phyloP scores from a whole-genome alignment of 805 yeast genomes.

The Candida hungchunana region DNA sequence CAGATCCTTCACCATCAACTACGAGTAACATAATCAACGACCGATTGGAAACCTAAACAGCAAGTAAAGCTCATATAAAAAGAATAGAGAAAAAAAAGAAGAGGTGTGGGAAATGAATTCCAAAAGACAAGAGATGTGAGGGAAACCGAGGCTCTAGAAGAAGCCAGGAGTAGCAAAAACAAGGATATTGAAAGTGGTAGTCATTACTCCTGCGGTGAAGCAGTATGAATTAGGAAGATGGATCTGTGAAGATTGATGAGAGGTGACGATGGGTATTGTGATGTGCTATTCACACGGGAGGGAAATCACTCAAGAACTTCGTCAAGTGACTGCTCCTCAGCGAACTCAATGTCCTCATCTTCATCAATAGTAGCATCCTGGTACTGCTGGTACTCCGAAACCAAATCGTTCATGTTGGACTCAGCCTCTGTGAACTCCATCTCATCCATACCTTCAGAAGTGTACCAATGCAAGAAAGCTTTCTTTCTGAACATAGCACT shows the following conservation, averaged over 20 bases:
- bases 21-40: not conserved
- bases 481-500: slow-evolving; percentile 98
- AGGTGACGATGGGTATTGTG: slow-evolving; percentile 8
- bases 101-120: slow-evolving; percentile 1
- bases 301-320: slow-evolving; percentile 27
- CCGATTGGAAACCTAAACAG: slow-evolving; percentile 5
- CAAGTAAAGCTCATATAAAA: slow-evolving; percentile 6
- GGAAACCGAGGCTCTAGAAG: no score
- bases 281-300: not conserved
- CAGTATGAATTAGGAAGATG: no score
- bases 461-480: slow-evolving; percentile 99
- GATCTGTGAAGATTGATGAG: slow-evolving; percentile 1
- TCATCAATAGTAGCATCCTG: slow-evolving; percentile 89
- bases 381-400: slow-evolving; percentile 93
- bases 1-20: no score
- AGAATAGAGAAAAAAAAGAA: not conserved
- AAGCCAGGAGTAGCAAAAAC: slow-evolving; percentile 1
- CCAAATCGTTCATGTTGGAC: slow-evolving; percentile 95
- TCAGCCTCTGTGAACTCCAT: slow-evolving; percentile 99
- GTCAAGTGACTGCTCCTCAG: slow-evolving; percentile 28
- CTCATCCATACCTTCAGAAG: slow-evolving; percentile 99
- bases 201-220: no score
- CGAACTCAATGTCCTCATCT: slow-evolving; percentile 44
- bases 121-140: no score
- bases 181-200: not conserved